Base-by-base conservation (phyloP, 768 basidiomycete genomes). In the Kwoniella sp. region DNA sequence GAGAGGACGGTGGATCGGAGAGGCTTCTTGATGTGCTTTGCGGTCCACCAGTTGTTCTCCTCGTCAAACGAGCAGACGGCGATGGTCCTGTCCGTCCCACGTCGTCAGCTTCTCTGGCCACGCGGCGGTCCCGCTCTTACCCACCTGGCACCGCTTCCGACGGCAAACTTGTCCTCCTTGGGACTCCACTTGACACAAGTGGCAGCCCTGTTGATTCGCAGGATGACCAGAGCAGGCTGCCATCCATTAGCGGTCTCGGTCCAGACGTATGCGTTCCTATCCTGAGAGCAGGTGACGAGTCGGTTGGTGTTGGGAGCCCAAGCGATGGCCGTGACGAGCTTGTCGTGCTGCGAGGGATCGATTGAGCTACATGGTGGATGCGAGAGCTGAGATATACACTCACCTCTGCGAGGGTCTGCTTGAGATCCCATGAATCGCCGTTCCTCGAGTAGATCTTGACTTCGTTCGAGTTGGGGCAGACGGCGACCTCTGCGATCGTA, bases 21-120 rank as follows among this genome's bases (percentile, higher is more conserved):
- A 22, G 95, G 95, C 76, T 98, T 98, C 84, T 98, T 99, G 73
- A 99, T 78, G 54, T 87, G 86, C 71, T 89, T 90, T 15, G 92
- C 85, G 3, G 95, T 89, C 95, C 95, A 99, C 95, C 95, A 99
- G 74, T 99, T 87, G 76, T 87, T 92, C 78, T 99, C 95, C 9
- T 87, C 80, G 71, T 99, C 95, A 69, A 95, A 99, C 15, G 88
- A 92, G 73, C 95, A 99, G 42, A 99, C 82, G 10, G 91, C 89
- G 64, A 98, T 92, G 29, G 91, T 87, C 33, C 93, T 89, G 33
- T 27, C 38, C n/a, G n/a, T n/a, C n/a, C n/a, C n/a, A n/a, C n/a
- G n/a, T n/a, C n/a, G n/a, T n/a, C n/a, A n/a, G n/a, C n/a, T n/a
- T n/a, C n/a, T n/a, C n/a, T n/a, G n/a, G n/a, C n/a, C n/a, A n/a